Conservation (phyloP, 305 asterid genomes). For the Fraxinus albicans region DNA sequence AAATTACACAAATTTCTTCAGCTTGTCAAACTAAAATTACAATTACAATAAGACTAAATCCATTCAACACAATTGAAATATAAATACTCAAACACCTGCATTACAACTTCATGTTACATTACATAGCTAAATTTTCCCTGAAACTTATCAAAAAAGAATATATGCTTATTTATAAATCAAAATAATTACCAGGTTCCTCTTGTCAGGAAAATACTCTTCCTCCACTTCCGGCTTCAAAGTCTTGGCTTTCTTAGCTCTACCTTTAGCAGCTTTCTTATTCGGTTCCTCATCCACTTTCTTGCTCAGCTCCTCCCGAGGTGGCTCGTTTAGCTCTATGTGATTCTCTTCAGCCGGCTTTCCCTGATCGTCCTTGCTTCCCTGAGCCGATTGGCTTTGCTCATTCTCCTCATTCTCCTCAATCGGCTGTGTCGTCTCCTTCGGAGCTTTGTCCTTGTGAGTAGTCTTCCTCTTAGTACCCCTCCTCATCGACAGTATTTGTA, state of each 20-base stretch:
- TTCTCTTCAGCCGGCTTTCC: not conserved
- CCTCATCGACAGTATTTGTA: constrained; percentile 29
- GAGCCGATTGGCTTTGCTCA: constrained; percentile 3
- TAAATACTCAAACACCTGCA: not conserved
- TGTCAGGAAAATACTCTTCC: constrained; percentile 68
- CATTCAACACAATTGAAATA: not conserved
- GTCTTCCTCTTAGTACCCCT: constrained; percentile 67
- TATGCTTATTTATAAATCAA: not conserved
- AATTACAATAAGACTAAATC: not conserved
- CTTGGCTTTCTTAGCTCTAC: constrained; percentile 50
- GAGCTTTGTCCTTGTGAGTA: constrained; percentile 26
- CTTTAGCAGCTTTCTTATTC: constrained; percentile 35
- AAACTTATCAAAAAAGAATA: not conserved
- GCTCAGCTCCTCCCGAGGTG: not conserved
- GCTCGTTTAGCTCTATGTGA: not conserved
- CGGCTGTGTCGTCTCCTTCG: constrained; percentile 13
- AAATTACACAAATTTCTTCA: not conserved
- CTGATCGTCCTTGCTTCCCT: not conserved
- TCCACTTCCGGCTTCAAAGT: constrained; percentile 44
- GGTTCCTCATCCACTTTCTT: constrained; percentile 30
- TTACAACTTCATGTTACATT: not conserved
- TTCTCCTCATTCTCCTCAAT: constrained; percentile 27
- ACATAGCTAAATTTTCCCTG: not conserved
- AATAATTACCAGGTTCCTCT: constrained; percentile 64
- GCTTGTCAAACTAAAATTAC: not conserved